Conservation (phyloP, 345 rosid species). For the Firmiana major region DNA sequence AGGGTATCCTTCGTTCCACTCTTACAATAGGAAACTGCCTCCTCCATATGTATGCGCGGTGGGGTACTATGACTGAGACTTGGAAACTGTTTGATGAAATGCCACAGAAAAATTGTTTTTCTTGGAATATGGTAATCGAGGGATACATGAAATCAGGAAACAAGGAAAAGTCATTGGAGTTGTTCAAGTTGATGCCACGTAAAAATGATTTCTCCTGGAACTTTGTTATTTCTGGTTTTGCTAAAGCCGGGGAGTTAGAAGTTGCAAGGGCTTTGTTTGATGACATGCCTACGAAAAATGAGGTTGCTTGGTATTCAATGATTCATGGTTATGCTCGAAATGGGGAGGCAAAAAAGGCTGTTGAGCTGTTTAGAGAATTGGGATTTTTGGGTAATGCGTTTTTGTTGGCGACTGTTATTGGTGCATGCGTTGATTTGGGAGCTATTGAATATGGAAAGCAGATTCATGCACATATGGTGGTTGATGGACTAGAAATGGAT, state of each 20-base stretch:
- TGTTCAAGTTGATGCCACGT: slow-evolving; percentile 53
- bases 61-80: slow-evolving; percentile 39
- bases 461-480: slow-evolving; percentile 58
- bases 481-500: slow-evolving; percentile 41
- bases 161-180: slow-evolving; percentile 29
- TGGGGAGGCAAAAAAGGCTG: slow-evolving; percentile 49
- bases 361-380: slow-evolving; percentile 51
- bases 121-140: slow-evolving; percentile 73
- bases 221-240: slow-evolving; percentile 60
- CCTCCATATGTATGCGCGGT: slow-evolving; percentile 39
- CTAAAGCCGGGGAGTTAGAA: slow-evolving; percentile 46
- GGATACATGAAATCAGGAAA: slow-evolving; percentile 56
- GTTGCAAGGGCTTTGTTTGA: slow-evolving; percentile 53
- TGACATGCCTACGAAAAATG: slow-evolving; percentile 64
- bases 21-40: slow-evolving; percentile 55
- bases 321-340: slow-evolving; percentile 50
- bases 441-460: slow-evolving; percentile 65
- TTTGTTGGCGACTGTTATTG: slow-evolving; percentile 54
- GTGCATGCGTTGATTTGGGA: slow-evolving; percentile 56
- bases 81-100: slow-evolving; percentile 64
- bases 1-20: slow-evolving; percentile 44
- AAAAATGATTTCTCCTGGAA: slow-evolving; percentile 68
- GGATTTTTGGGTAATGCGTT: slow-evolving; percentile 39
- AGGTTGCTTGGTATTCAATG: slow-evolving; percentile 51
- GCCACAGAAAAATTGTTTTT: slow-evolving; percentile 56